Evolutionary conservation across 192 early-diverging fungal genomes (phyloP), one percentile per base, ranked within the genome.

Genomic region (Spizellomyces punctatus): DNA sequence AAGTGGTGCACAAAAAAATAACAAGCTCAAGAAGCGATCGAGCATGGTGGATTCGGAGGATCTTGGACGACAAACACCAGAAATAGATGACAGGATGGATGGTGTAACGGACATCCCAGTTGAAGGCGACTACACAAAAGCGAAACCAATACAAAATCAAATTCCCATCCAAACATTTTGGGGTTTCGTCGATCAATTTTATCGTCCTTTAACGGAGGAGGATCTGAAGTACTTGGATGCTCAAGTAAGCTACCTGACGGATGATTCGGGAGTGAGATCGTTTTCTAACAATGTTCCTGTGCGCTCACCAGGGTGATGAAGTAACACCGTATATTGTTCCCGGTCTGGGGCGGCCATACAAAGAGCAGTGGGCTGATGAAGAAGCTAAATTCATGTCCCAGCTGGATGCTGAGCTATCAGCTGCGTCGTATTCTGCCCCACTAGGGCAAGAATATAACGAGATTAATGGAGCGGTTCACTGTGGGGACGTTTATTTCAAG

Each of bases 131-230:
- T 86, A 74, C 61, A 75, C 78, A 5, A 77, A 76, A 12, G 78
- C 72, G 5, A 86, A 86, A 66, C 66, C 73, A 47, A 67, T 89
- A 41, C 86, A 83, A 78, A 96, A 86, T 54, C 86, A 86, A 72
- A 89, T 95, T 19, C 91, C 93, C n/a, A 91, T 94, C 56, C 84
- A 86, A 14, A 86, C 86, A 6, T 98, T 93, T 70, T 95, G 90
- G 90, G 66, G 82, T 7, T 91, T 90, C 7, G 78, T 90, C 54
- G 96, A 96, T 19, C 93, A 94, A 67, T 96, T 90, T 67, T 94
- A 93, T 69, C 79, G 94, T 17, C 81, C 79, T 43, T 83, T 96
- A 55, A 86, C 82, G 17, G 93, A 96, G 59, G 90, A 91, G 16
- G 96, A 98, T 75, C 61, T 95, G 22, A 72, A 75, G 10, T 86